Conservation (phyloP, 2,329 filamentous ascomycete genomes). For the Fusarium succisae region DNA sequence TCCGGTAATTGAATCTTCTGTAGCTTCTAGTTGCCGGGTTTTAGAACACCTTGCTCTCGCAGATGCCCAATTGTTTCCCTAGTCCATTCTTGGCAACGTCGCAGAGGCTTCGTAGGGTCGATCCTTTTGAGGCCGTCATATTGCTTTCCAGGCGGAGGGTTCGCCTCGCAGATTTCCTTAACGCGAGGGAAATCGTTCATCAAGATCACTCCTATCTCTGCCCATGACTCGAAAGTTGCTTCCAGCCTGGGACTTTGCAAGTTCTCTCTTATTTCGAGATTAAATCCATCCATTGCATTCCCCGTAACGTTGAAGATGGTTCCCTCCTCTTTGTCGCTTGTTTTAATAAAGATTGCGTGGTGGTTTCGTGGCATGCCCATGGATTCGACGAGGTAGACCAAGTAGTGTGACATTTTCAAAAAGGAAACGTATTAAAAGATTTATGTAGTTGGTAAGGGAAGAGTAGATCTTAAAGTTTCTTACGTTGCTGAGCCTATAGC, state of each 20-base stretch:
- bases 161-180: background rate
- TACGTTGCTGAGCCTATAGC: background rate
- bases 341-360: background rate
- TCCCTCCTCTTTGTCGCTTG: background rate
- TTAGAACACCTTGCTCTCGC: background rate
- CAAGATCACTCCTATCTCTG: background rate
- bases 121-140: background rate
- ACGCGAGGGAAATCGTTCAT: background rate
- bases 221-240: background rate
- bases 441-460: accelerated
- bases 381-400: background rate
- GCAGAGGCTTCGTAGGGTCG: background rate
- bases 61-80: background rate
- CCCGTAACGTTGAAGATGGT: background rate
- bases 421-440: accelerated
- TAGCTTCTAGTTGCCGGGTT: background rate
- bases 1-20: background rate
- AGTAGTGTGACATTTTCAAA: accelerated
- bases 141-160: background rate
- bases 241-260: background rate
- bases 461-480: accelerated
- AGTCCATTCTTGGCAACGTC: background rate
- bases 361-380: background rate
- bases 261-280: background rate
- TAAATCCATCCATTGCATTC: background rate